Evolutionary conservation across 495 filamentous ascomycete genomes (phyloP).

Genomic region (Penicillium maclennaniae): DNA sequence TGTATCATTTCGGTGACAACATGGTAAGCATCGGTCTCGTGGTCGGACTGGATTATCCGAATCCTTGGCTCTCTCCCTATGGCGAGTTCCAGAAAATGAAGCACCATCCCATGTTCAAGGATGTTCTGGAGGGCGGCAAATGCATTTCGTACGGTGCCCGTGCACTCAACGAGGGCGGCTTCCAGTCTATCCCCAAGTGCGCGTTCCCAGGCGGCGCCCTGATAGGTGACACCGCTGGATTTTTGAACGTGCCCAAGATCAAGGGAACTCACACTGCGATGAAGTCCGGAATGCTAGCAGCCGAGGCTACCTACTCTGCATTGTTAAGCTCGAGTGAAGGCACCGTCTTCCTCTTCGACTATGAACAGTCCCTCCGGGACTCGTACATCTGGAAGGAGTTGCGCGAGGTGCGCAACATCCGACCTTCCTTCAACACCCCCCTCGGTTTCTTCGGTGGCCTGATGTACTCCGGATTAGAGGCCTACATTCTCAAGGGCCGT

Average conservation of each 20-base stretch:
- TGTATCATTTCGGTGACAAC: constrained; percentile 99
- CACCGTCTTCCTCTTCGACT: constrained; percentile 88
- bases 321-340: constrained; percentile 56
- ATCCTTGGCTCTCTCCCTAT: constrained; percentile 95
- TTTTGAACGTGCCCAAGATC: constrained; percentile 97
- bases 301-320: constrained; percentile 79
- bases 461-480: constrained; percentile 89
- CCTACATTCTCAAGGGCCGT: constrained; percentile 78
- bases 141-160: constrained; percentile 96
- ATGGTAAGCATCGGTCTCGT: constrained; percentile 92
- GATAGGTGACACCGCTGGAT: constrained; percentile 94
- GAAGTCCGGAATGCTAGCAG: constrained; percentile 95
- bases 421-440: constrained; percentile 84
- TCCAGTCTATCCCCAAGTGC: constrained; percentile 94
- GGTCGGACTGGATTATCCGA: constrained; percentile 91
- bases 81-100: constrained; percentile 98
- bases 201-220: constrained; percentile 94
- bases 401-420: constrained; percentile 94
- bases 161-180: constrained; percentile 92
- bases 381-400: constrained; percentile 92
- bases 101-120: constrained; percentile 84
- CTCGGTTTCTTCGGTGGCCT: constrained; percentile 86
- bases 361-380: constrained; percentile 84
- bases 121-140: constrained; percentile 85
- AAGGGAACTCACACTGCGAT: constrained; percentile 98